phyloP scores from a whole-genome alignment of 2,329 filamentous ascomycete species.

The Colletotrichum coccodes region DNA sequence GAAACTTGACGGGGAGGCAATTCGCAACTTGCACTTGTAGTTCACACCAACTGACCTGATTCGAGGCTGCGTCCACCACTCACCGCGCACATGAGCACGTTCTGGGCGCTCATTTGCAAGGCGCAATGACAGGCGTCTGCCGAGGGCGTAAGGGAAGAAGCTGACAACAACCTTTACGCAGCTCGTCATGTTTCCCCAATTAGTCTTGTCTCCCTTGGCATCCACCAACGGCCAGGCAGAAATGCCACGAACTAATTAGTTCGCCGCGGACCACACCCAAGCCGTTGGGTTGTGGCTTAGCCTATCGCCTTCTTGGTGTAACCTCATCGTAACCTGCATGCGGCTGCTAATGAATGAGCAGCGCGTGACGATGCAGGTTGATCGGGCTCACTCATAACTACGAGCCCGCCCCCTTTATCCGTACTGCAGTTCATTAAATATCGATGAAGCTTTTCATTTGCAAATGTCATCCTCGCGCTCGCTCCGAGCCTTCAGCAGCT shows the following conservation, averaged over 20 bases:
- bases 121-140: neutral
- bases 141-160: too few relatives aligned
- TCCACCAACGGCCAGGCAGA: neutral
- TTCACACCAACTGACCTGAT: neutral
- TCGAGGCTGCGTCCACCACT: neutral
- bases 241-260: neutral
- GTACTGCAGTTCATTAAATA: neutral
- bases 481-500: too few relatives aligned
- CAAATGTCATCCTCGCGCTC: too few relatives aligned
- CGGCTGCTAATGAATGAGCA: too few relatives aligned
- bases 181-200: neutral
- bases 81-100: neutral
- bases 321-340: neutral
- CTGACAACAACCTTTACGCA: too few relatives aligned
- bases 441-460: too few relatives aligned
- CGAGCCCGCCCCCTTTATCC: neutral
- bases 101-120: neutral
- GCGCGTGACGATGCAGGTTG: neutral
- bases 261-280: neutral
- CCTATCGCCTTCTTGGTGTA: too few relatives aligned
- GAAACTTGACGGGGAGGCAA: neutral
- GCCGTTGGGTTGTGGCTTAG: neutral
- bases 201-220: neutral
- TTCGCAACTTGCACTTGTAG: neutral
- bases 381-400: neutral